Conservation (phyloP, 2,329 filamentous ascomycete genomes). For the Ascocoryne sarcoides region DNA sequence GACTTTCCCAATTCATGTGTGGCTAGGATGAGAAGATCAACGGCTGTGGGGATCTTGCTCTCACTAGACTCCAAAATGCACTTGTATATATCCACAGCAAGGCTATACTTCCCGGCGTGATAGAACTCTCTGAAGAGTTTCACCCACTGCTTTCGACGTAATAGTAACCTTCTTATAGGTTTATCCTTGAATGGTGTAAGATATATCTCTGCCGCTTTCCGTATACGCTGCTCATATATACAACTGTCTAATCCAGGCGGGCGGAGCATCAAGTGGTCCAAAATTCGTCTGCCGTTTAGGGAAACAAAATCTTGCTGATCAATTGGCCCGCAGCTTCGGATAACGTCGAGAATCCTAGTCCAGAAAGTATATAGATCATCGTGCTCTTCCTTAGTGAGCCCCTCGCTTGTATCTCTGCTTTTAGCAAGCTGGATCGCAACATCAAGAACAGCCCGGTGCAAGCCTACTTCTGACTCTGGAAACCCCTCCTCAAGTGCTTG, state of each 20-base stretch:
- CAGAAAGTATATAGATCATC: too few relatives aligned
- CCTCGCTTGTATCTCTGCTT: slow-evolving; percentile 7
- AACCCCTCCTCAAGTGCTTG: slow-evolving; percentile 21
- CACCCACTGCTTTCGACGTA: slow-evolving; percentile 8
- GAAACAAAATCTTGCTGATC: slow-evolving; percentile 13
- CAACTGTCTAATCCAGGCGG: not conserved
- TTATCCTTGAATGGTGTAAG: slow-evolving; percentile 18
- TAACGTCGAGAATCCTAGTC: slow-evolving; percentile 17
- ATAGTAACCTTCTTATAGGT: slow-evolving; percentile 6
- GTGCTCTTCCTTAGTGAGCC: slow-evolving; percentile 10
- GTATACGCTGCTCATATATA: not conserved
- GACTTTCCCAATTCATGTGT: slow-evolving; percentile 14
- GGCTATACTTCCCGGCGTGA: slow-evolving; percentile 13
- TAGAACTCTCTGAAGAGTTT: slow-evolving; percentile 17
- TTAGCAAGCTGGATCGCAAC: slow-evolving; percentile 12
- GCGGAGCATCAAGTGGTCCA: slow-evolving; percentile 10
- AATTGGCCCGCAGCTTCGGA: slow-evolving; percentile 14
- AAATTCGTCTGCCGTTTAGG: slow-evolving; percentile 15
- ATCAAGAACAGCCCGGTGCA: slow-evolving; percentile 12
- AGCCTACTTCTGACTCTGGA: slow-evolving; percentile 3
- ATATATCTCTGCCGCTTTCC: slow-evolving; percentile 20
- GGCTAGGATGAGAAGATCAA: slow-evolving; percentile 16
- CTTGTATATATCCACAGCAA: slow-evolving; percentile 8
- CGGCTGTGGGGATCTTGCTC: not conserved
- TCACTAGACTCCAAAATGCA: not conserved